Evolutionary conservation across 2,329 filamentous ascomycete species (phyloP).

Genomic region (Parasarocladium wereldwijsianum): DNA sequence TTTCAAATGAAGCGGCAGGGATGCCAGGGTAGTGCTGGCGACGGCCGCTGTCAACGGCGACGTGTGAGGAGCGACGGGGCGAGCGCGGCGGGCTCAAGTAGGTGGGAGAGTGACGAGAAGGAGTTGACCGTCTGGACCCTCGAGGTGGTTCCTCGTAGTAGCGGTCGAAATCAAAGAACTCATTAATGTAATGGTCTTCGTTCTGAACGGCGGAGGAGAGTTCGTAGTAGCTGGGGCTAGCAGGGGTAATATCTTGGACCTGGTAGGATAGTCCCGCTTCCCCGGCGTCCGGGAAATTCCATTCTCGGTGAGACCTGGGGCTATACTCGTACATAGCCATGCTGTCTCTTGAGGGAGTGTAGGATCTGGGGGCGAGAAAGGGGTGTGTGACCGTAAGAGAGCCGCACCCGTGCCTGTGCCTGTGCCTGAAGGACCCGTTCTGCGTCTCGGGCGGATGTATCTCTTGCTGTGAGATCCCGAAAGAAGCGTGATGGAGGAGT

Average conservation of each 20-base stretch:
- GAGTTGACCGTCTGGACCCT: neutral
- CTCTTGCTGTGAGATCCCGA: too few relatives aligned
- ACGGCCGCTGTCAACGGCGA: too few relatives aligned
- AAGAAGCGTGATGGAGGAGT: too few relatives aligned
- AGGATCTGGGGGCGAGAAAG: too few relatives aligned
- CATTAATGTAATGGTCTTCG: conserved; percentile 1
- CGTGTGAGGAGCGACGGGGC: conserved; percentile 1
- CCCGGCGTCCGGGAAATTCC: conserved; percentile 2
- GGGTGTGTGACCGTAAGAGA: too few relatives aligned
- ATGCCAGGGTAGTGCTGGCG: conserved; percentile 1
- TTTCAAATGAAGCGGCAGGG: conserved; percentile 1
- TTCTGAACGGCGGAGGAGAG: neutral
- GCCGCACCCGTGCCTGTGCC: too few relatives aligned
- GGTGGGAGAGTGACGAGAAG: too few relatives aligned
- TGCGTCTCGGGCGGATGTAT: too few relatives aligned
- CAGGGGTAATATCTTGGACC: conserved; percentile 3
- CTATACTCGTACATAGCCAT: conserved; percentile 3
- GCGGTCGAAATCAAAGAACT: conserved; percentile 3
- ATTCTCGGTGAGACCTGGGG: conserved; percentile 4
- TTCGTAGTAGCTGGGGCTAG: neutral
- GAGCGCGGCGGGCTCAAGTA: conserved; percentile 3
- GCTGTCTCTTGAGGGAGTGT: too few relatives aligned
- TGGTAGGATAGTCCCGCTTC: conserved; percentile 2
- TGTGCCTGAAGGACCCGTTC: too few relatives aligned
- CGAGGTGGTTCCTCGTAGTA: conserved; percentile 3